A percentile compares a stretch with the other conserved stretches of the same genome.
These are phyloP conservation scores for Plasmodium chabaudi DNA, from an alignment of 169 alveolate genomes.

Conservation along the genomic window DNA sequence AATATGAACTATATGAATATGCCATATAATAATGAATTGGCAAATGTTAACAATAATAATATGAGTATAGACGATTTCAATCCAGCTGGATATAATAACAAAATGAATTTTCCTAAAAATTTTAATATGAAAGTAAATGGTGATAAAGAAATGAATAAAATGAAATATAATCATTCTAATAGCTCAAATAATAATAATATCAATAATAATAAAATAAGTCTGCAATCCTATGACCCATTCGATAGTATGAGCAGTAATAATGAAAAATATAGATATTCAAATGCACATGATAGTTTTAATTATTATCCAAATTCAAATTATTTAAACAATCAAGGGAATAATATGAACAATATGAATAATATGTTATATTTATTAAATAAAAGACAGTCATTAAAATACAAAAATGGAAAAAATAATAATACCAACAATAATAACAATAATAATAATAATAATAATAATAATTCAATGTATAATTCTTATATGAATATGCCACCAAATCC, in stretches of 20 bases:
- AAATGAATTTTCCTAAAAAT: slow-evolving; percentile 43
- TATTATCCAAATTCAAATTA: slow-evolving; percentile 21
- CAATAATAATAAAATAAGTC: slow-evolving; percentile 23
- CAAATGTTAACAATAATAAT: slow-evolving; percentile 17
- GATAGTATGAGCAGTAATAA: slow-evolving; percentile 19
- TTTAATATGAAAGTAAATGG: slow-evolving; percentile 36
- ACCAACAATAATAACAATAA: slow-evolving; percentile 9
- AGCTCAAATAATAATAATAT: background rate
- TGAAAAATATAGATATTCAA: slow-evolving; percentile 20
- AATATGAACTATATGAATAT: slow-evolving; percentile 36
- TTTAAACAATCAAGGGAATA: slow-evolving; percentile 13
- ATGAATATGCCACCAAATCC: slow-evolving; percentile 3
- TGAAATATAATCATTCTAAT: slow-evolving; percentile 23
- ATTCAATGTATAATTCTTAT: slow-evolving; percentile 39
- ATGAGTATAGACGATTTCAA: slow-evolving; percentile 51
- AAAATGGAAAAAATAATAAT: background rate
- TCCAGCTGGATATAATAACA: slow-evolving; percentile 12
- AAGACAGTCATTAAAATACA: slow-evolving; percentile 23
- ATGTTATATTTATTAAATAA: slow-evolving; percentile 30
- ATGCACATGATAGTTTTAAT: slow-evolving; percentile 14
- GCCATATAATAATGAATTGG: slow-evolving; percentile 19
- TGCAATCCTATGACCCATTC: slow-evolving; percentile 61
- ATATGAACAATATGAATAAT: slow-evolving; percentile 30
- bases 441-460: slow-evolving; percentile 29
- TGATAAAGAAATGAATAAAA: slow-evolving; percentile 42